Conservation (phyloP, 441 rosid genomes). For the Gossypium laxum region DNA sequence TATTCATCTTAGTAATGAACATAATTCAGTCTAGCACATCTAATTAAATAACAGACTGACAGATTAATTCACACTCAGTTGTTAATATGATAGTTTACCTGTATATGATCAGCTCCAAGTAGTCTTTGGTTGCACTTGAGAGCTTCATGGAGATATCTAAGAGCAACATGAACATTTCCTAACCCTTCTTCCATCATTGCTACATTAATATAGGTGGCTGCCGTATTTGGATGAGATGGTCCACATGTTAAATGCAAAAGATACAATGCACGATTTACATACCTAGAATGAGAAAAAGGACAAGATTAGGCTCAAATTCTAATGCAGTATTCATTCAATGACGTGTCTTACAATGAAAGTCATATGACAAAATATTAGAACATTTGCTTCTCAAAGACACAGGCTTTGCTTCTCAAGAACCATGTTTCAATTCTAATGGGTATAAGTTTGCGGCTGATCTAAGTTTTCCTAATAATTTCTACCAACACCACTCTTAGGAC, state of each 20-base stretch:
- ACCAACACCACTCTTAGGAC: not conserved
- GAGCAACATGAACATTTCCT: conserved; percentile 69
- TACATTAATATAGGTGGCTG: conserved; percentile 73
- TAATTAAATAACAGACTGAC: not conserved
- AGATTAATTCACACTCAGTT: not conserved
- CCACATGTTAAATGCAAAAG: conserved; percentile 72
- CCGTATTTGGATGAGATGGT: conserved; percentile 71
- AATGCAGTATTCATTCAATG: not conserved
- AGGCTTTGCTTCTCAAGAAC: not conserved
- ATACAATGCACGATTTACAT: conserved; percentile 64
- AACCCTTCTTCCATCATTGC: conserved; percentile 85
- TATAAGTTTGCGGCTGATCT: not conserved
- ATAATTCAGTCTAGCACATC: not conserved
- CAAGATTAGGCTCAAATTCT: conserved; percentile 6
- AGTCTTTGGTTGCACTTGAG: conserved; percentile 69
- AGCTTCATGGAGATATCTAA: conserved; percentile 75
- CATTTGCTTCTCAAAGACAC: not conserved
- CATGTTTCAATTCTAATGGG: not conserved
- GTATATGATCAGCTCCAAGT: conserved; percentile 72
- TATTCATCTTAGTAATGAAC: not conserved
- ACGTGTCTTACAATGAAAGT: not conserved
- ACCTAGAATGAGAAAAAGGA: conserved; percentile 31
- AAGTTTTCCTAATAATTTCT: not conserved
- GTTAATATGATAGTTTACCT: conserved; percentile 31
- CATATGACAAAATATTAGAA: not conserved